Conservation (phyloP, 768 basidiomycete species). For the Chlorophyllum brunneum region DNA sequence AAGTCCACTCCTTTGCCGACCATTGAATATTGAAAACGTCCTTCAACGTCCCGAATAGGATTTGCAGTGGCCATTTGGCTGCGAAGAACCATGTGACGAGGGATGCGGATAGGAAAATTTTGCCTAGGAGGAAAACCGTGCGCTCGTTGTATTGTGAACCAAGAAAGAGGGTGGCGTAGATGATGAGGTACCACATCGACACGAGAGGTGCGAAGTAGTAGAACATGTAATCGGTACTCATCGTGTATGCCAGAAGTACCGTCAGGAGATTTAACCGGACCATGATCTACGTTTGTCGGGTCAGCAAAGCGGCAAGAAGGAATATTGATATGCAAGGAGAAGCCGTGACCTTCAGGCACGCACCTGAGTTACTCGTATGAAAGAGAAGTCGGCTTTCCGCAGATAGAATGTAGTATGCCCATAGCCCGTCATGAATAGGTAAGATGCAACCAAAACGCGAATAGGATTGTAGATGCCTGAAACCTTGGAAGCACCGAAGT, state of each 20-base stretch:
- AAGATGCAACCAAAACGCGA: slow-evolving; percentile 82
- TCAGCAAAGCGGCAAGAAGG: slow-evolving; percentile 9
- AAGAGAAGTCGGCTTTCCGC: slow-evolving; percentile 85
- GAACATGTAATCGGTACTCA: slow-evolving; percentile 89
- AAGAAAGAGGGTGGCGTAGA: slow-evolving; percentile 74
- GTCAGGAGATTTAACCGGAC: slow-evolving; percentile 84
- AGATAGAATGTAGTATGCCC: slow-evolving; percentile 87
- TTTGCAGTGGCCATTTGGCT: slow-evolving; percentile 57
- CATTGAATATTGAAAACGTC: slow-evolving; percentile 72
- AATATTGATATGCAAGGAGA: neutral
- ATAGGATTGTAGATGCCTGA: slow-evolving; percentile 93
- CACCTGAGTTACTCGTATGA: slow-evolving; percentile 71
- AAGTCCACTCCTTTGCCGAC: slow-evolving; percentile 85
- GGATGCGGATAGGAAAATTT: slow-evolving; percentile 63
- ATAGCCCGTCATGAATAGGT: slow-evolving; percentile 93
- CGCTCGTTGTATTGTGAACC: slow-evolving; percentile 74
- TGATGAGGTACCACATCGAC: slow-evolving; percentile 85
- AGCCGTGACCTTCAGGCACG: slow-evolving; percentile 17
- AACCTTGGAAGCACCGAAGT: slow-evolving; percentile 83
- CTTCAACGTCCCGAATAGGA: slow-evolving; percentile 59
- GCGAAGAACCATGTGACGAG: slow-evolving; percentile 65
- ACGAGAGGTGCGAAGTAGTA: slow-evolving; percentile 92
- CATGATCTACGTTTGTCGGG: slow-evolving; percentile 45
- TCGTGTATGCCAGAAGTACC: slow-evolving; percentile 77
- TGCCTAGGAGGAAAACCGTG: slow-evolving; percentile 60